Percentiles rank a stretch among this genome's conserved stretches.
phyloP scores from a whole-genome alignment of 768 basidiomycete genomes.

The Termitomyces sp. region DNA sequence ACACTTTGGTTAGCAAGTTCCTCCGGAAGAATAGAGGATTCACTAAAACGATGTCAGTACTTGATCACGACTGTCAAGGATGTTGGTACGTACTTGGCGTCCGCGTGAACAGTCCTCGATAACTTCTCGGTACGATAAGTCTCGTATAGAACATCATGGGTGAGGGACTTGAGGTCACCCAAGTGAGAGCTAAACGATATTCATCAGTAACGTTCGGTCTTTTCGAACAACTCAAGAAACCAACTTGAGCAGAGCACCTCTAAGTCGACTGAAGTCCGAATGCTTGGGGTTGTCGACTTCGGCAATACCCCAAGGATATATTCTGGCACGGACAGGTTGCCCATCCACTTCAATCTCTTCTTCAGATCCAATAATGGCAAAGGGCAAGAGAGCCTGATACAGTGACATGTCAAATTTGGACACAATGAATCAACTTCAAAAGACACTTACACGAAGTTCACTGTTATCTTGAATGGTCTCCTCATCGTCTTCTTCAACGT shows the following conservation, averaged over 20 bases:
- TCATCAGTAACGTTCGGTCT: slow-evolving; percentile 5
- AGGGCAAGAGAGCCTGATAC: slow-evolving; percentile 83
- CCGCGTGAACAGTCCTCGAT: slow-evolving; percentile 73
- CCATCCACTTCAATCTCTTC: slow-evolving; percentile 95
- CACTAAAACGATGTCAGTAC: slow-evolving; percentile 36
- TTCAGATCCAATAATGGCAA: slow-evolving; percentile 95
- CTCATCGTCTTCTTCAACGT: slow-evolving; percentile 98
- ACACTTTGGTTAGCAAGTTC: slow-evolving; percentile 96
- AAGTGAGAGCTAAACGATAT: slow-evolving; percentile 70
- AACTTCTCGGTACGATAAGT: slow-evolving; percentile 98
- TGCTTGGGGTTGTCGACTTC: slow-evolving; percentile 99
- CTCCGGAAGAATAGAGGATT: slow-evolving; percentile 90
- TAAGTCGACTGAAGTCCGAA: slow-evolving; percentile 94
- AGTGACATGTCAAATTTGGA: neutral
- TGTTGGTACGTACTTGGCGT: slow-evolving; percentile 53
- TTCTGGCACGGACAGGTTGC: slow-evolving; percentile 84
- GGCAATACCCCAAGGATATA: slow-evolving; percentile 98
- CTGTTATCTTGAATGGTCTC: slow-evolving; percentile 98
- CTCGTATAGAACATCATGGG: slow-evolving; percentile 92
- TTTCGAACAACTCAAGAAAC: slow-evolving; percentile 13
- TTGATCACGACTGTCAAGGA: neutral
- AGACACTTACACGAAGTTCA: slow-evolving; percentile 73
- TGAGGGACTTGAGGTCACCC: slow-evolving; percentile 89
- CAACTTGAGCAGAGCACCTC: slow-evolving; percentile 88
- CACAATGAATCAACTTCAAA: neutral